Conservation (phyloP, 2,329 filamentous ascomycete species). For the Fusarium papillatum region DNA sequence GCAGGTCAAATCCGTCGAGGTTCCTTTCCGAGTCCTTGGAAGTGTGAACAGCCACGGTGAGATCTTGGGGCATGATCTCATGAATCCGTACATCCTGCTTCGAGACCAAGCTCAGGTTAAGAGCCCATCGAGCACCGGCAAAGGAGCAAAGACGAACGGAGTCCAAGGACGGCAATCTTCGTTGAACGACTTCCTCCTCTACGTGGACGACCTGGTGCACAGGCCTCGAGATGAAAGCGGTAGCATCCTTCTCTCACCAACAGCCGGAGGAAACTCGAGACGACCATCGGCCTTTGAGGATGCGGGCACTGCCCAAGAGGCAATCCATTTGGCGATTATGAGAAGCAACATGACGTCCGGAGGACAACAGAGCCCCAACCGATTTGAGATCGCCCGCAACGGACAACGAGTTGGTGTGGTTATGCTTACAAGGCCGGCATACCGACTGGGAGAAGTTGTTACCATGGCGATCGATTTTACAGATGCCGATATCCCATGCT, state of each 20-base stretch:
- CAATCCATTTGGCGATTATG: conserved; percentile 92
- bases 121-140: conserved; percentile 49
- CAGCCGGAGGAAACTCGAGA: conserved; percentile 68
- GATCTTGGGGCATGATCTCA: conserved; percentile 92
- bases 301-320: conserved; percentile 78
- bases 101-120: conserved; percentile 83
- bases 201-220: conserved; percentile 81
- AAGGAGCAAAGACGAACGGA: conserved; percentile 44
- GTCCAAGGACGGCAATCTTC: conserved; percentile 52
- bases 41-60: conserved; percentile 93
- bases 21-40: conserved; percentile 93
- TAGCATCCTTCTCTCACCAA: conserved; percentile 79
- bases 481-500: conserved; percentile 83
- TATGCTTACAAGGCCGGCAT: conserved; percentile 89
- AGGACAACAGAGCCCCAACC: conserved; percentile 86
- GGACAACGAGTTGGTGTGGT: conserved; percentile 93
- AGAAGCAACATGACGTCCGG: conserved; percentile 79
- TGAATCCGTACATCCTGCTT: conserved; percentile 92
- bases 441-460: conserved; percentile 89
- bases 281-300: conserved; percentile 69
- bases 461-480: conserved; percentile 89
- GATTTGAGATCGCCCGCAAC: conserved; percentile 94
- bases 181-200: conserved; percentile 78
- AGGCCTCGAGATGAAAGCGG: conserved; percentile 67
- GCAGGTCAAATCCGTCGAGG: conserved; percentile 89